phyloP scores from a whole-genome alignment of 2,329 filamentous ascomycete genomes.

The Corniculantispora saksenae region DNA sequence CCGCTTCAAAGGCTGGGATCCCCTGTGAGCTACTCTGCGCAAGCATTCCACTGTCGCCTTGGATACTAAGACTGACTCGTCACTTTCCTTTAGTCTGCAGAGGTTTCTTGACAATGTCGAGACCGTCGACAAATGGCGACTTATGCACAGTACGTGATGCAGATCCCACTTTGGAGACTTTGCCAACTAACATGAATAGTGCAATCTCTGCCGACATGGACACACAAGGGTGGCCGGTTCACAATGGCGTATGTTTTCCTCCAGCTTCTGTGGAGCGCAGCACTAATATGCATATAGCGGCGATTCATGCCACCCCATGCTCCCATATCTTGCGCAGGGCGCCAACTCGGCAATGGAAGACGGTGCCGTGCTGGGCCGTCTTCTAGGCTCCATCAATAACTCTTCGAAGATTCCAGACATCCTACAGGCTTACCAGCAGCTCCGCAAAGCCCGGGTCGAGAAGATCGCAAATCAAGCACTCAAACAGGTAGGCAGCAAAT shows the following conservation, averaged over 20 bases:
- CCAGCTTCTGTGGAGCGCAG: neutral
- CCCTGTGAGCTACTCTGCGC: slow-evolving; percentile 36
- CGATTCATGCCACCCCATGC: slow-evolving; percentile 65
- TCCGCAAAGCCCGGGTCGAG: slow-evolving; percentile 51
- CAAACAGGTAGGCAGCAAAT: slow-evolving; percentile 34
- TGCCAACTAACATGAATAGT: slow-evolving; percentile 34
- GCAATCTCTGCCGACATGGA: slow-evolving; percentile 16
- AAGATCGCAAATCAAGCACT: slow-evolving; percentile 64
- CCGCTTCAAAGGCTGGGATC: slow-evolving; percentile 66
- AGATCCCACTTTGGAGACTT: neutral
- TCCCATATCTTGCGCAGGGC: slow-evolving; percentile 65
- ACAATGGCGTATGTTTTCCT: neutral
- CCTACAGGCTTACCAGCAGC: slow-evolving; percentile 44
- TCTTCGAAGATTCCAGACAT: slow-evolving; percentile 49
- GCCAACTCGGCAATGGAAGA: slow-evolving; percentile 70
- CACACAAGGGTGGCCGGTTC: neutral
- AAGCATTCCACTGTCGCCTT: neutral
- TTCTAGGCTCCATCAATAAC: slow-evolving; percentile 53
- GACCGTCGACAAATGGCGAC: slow-evolving; percentile 62
- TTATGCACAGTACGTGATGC: slow-evolving; percentile 52
- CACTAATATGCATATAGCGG: slow-evolving; percentile 38
- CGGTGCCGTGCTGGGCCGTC: slow-evolving; percentile 61
- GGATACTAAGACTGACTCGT: neutral
- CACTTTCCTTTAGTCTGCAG: slow-evolving; percentile 26
- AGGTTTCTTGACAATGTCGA: slow-evolving; percentile 49